These are phyloP conservation scores for Lactarius quietus DNA, from an alignment of 768 basidiomycete genomes.

Conservation along the genomic window DNA sequence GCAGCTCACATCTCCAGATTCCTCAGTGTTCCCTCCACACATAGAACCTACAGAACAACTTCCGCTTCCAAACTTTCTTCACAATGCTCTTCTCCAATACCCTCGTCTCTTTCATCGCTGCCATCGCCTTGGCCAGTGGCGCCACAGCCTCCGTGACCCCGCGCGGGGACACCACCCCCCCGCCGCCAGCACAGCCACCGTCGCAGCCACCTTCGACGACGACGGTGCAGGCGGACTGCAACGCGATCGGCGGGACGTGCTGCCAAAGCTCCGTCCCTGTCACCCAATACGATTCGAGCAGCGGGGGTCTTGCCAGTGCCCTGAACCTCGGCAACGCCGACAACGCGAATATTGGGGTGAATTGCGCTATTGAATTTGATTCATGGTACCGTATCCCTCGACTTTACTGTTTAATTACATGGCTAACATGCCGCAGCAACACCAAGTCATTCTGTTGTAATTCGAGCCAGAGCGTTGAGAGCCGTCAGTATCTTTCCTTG, in stretches of 20 bases:
- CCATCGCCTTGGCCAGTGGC: not conserved
- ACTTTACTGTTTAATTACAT: not conserved
- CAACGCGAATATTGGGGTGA: too few relatives aligned
- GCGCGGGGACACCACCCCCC: too few relatives aligned
- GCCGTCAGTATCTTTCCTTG: not conserved
- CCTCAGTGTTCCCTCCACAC: not conserved
- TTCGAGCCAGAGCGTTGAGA: not conserved
- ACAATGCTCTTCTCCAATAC: not conserved
- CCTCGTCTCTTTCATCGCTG: constrained; percentile 5
- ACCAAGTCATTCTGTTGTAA: not conserved
- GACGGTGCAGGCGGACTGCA: too few relatives aligned
- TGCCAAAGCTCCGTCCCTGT: too few relatives aligned
- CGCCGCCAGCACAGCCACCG: too few relatives aligned
- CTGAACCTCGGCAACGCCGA: too few relatives aligned
- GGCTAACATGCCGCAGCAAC: not conserved
- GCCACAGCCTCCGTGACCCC: not conserved
- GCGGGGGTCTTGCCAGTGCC: too few relatives aligned
- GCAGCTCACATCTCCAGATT: not conserved
- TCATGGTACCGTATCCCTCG: too few relatives aligned
- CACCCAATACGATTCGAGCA: too few relatives aligned
- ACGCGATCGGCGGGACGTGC: too few relatives aligned
- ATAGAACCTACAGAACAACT: not conserved
- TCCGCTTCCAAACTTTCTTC: not conserved
- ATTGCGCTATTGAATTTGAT: too few relatives aligned
- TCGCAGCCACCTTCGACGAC: too few relatives aligned